Base-by-base conservation (phyloP, 805 yeast genomes). In the Starmerella ratchasimensis region DNA sequence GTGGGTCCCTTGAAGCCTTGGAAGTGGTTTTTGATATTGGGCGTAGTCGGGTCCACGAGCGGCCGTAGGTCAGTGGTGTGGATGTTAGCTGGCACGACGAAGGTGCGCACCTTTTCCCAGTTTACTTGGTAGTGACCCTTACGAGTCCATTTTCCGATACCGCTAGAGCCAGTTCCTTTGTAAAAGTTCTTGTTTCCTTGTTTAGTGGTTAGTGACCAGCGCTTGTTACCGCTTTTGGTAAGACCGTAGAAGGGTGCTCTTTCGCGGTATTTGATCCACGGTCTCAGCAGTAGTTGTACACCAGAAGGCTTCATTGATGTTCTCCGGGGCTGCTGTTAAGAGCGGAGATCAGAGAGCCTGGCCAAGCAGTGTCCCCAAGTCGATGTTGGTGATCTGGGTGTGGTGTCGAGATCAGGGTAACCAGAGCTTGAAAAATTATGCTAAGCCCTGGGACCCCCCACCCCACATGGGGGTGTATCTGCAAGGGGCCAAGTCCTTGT, bases 151-250 rank as follows among this genome's bases (percentile, higher is more conserved):
- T 65, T 67, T 56, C 99, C 99, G 45, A 83, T 73, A 58, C 96
- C 96, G 3, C 93, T 71, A 4, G 98, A 81, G 41, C 96, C 72
- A 17, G 97, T 90, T 65, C 99, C 99, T 59, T 90, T 90, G 64
- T 90, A 90, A 62, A 68, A 80, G 51, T 80, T 77, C 64, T 86
- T 84, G 62, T 90, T 88, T 53, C 98, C 97, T 56, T 82, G 83
- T 53, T 90, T 90, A 17, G 95, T 78, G 17, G 94, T 79, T 50
- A 88, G 64, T 4, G 94, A 71, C 55, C 60, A 56, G 41, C 95
- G 76, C 58, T 78, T 82, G 47, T 82, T 75, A 39, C 96, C 96
- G 7, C 76, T 56, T 54, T 80, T 84, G 13, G 77, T 63, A 19
- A 63, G 51, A 33, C 95, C 95, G 55, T 84, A 84, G 65, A 80